Conservation (phyloP, 192 early-diverging fungal species). For the Glomus cerebriforme region DNA sequence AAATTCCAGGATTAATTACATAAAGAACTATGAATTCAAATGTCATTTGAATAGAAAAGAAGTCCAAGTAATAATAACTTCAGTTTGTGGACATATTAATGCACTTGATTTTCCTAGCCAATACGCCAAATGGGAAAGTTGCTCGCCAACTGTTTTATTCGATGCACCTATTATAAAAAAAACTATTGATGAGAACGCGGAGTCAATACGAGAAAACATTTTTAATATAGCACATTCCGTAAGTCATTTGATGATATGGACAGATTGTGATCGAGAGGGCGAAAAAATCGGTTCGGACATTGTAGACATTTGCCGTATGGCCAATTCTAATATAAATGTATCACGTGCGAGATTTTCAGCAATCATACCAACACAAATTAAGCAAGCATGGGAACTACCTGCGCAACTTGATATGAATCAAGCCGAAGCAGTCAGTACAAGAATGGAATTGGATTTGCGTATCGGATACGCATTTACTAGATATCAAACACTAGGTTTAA, state of each 20-base stretch:
- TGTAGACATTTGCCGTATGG: conserved; percentile 60
- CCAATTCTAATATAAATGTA: conserved; percentile 69
- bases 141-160: conserved; percentile 66
- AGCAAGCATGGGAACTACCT: conserved; percentile 13
- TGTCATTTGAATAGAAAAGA: conserved; percentile 57
- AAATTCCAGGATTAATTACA: conserved; percentile 57
- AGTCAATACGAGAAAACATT: conserved; percentile 67
- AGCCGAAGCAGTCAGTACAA: conserved; percentile 78
- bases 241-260: conserved; percentile 90
- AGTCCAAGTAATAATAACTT: conserved; percentile 77
- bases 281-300: conserved; percentile 92
- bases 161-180: conserved; percentile 60
- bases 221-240: conserved; percentile 57
- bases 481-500: conserved; percentile 81
- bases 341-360: conserved; percentile 89
- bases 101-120: conserved; percentile 65
- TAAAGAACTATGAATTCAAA: conserved; percentile 82
- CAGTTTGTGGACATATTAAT: conserved; percentile 78
- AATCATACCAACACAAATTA: conserved; percentile 54
- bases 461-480: conserved; percentile 91
- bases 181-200: conserved; percentile 46
- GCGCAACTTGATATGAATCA: conserved; percentile 68
- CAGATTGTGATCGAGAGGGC: conserved; percentile 97
- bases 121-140: conserved; percentile 63
- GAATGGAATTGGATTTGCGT: conserved; percentile 88